phyloP scores from a whole-genome alignment of 129 eudicot species.

The Escallonia rubra region DNA sequence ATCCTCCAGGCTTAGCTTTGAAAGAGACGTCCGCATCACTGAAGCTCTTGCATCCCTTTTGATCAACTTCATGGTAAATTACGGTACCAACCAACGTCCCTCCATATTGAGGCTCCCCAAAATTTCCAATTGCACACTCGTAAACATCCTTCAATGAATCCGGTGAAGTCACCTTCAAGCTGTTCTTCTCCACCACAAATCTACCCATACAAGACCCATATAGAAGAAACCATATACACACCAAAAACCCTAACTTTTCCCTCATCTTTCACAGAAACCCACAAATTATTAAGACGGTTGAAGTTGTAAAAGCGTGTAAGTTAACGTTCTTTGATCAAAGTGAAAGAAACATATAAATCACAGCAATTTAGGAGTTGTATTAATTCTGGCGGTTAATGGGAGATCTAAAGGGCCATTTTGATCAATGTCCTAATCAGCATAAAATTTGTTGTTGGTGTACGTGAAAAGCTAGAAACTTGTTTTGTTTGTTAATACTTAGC shows the following conservation, averaged over 20 bases:
- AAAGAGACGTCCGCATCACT: conserved; percentile 36
- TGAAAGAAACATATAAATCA: no score
- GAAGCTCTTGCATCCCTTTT: conserved; percentile 45
- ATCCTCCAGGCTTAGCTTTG: conserved; percentile 46
- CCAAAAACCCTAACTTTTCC: conserved; percentile 11
- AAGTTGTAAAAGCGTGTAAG: not conserved
- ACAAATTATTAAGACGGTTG: not conserved
- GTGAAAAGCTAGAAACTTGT: no score
- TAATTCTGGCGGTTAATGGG: not conserved
- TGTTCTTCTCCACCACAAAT: conserved; percentile 64
- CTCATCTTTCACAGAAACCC: conserved; percentile 7
- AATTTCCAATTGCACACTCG: conserved; percentile 62
- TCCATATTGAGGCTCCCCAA: conserved; percentile 61
- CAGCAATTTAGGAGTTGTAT: not conserved
- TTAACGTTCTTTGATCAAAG: no score
- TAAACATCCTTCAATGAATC: conserved; percentile 33
- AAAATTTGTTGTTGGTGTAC: no score
- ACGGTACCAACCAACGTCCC: conserved; percentile 57
- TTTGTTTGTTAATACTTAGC: not conserved
- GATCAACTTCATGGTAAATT: conserved; percentile 38
- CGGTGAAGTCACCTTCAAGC: conserved; percentile 53
- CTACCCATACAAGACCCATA: conserved; percentile 30
- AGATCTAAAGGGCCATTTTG: not conserved
- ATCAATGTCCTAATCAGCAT: not conserved
- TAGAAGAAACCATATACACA: conserved; percentile 20